Evolutionary conservation across 1,284 basidiomycete species (phyloP).

Genomic region (Microbotryum saponariae): DNA sequence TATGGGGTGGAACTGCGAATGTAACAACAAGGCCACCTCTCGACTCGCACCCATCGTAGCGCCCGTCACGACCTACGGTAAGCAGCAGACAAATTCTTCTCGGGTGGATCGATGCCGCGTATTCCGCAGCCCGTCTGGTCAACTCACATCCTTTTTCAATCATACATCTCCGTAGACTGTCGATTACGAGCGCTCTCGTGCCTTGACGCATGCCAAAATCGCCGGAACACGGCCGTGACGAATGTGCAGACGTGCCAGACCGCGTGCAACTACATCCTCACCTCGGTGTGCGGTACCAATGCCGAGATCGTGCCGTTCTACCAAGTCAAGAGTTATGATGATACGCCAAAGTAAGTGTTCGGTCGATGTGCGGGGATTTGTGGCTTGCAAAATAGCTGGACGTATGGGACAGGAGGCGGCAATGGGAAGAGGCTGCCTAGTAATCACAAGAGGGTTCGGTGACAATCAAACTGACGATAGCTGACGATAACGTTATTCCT

Average conservation of each 20-base stretch:
- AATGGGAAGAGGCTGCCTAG: too few species aligned
- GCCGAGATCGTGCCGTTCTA: conserved; percentile 20
- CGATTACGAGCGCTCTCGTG: conserved; percentile 21
- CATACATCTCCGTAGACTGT: conserved; percentile 12
- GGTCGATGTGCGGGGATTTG: not conserved
- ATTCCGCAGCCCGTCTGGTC: too few species aligned
- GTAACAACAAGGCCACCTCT: conserved; percentile 13
- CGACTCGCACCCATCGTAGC: conserved; percentile 11
- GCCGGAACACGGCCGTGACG: not conserved
- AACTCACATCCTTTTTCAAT: not conserved
- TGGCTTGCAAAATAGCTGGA: not conserved
- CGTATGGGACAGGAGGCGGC: not conserved
- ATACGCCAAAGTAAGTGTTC: conserved; percentile 17
- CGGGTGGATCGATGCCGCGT: not conserved
- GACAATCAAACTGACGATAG: too few species aligned
- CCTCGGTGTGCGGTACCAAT: conserved; percentile 20
- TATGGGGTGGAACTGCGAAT: conserved; percentile 27
- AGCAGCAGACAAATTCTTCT: not conserved
- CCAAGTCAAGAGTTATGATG: conserved; percentile 10
- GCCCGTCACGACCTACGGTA: conserved; percentile 22
- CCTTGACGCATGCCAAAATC: conserved; percentile 19
- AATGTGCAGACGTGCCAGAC: conserved; percentile 4
- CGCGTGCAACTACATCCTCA: conserved; percentile 21
- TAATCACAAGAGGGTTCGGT: too few species aligned
- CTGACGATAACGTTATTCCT: not conserved